Evolutionary conservation across 345 rosid species (phyloP), one percentile per base, ranked within the genome.

Genomic region (Populus davidiana): DNA sequence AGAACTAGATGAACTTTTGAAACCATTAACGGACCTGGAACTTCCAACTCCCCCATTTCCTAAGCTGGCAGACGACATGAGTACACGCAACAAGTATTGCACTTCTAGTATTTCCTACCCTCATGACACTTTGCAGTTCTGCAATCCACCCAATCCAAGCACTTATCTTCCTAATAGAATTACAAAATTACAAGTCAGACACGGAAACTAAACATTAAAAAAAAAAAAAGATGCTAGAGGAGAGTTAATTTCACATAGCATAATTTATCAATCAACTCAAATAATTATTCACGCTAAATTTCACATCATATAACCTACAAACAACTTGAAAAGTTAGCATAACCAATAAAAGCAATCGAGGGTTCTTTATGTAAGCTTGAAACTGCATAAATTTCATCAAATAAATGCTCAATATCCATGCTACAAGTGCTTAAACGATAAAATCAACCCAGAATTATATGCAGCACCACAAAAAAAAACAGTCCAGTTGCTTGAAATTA

Each of bases 21-120:
- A 88, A 65, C 89, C 98, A 87, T 93, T 93, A 79, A 82, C 84
- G 29, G 97, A 90, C 86, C 96, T 95, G 61, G 98, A 96, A 84
- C 93, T 96, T 80, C 99, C 99, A 71, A 90, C 98, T 59, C 96
- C 96, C 70, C 97, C 98, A 81, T 96, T 90, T 56, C 97, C 97
- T 65, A 90, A 72, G 85, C 92, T 90, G 75, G 97, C 93, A 75
- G 97, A 92, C 62, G 98, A 89, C 99, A 96, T 96, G 52, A 31
- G 72, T 71, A 69, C 77, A 72, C 81, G 50, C 31, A 64, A 75
- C 43, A 67, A 82, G 67, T 76, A 74, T 74, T 65, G 63, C 56
- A 85, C 49, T 81, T 27, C 88, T 84, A 91, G 84, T 85, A 74
- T 49, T 81, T 70, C 82, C 64, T 39, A 74, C 77, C 84, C 82